A percentile compares a stretch with the other conserved stretches of the same genome.
Evolutionary conservation across 768 basidiomycete species (phyloP).

Genomic region (Antrodiella citrinella): DNA sequence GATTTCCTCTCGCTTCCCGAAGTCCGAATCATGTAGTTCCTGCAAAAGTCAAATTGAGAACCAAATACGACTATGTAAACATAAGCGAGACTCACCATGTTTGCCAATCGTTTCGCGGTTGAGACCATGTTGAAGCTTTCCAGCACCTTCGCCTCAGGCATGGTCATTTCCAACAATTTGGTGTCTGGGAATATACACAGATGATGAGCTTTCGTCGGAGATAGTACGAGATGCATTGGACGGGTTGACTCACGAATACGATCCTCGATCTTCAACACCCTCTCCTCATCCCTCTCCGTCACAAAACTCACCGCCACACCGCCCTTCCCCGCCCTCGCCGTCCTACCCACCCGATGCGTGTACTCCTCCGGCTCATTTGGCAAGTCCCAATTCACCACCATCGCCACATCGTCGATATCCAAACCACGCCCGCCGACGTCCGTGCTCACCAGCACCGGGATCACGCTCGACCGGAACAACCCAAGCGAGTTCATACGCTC

Average conservation of each 20-base stretch:
- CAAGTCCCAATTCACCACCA: slow-evolving; percentile 97
- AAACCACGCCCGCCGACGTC: slow-evolving; percentile 94
- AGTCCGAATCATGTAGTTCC: slow-evolving; percentile 83
- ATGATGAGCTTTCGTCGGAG: slow-evolving; percentile 1
- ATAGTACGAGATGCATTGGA: no score
- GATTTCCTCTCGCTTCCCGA: slow-evolving; percentile 83
- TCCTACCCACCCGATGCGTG: slow-evolving; percentile 91
- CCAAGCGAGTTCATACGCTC: slow-evolving; percentile 81
- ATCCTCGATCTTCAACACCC: slow-evolving; percentile 74
- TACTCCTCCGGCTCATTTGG: slow-evolving; percentile 90
- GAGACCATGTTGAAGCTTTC: slow-evolving; percentile 85
- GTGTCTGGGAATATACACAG: slow-evolving; percentile 48
- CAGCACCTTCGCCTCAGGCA: slow-evolving; percentile 77
- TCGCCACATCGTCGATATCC: slow-evolving; percentile 92
- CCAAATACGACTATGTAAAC: background rate
- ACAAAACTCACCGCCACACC: slow-evolving; percentile 93
- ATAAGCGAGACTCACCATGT: slow-evolving; percentile 70
- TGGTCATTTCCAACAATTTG: slow-evolving; percentile 60
- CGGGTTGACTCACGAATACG: slow-evolving; percentile 61
- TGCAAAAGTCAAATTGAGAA: slow-evolving; percentile 20
- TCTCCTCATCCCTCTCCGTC: slow-evolving; percentile 86
- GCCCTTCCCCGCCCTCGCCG: slow-evolving; percentile 82
- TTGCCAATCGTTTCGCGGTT: slow-evolving; percentile 86
- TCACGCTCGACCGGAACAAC: slow-evolving; percentile 75
- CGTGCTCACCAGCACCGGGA: slow-evolving; percentile 89